Evolutionary conservation across 78 protist genomes (phyloP), one percentile per base, ranked within the genome.

Genomic region (Creolimax fragrantissima): DNA sequence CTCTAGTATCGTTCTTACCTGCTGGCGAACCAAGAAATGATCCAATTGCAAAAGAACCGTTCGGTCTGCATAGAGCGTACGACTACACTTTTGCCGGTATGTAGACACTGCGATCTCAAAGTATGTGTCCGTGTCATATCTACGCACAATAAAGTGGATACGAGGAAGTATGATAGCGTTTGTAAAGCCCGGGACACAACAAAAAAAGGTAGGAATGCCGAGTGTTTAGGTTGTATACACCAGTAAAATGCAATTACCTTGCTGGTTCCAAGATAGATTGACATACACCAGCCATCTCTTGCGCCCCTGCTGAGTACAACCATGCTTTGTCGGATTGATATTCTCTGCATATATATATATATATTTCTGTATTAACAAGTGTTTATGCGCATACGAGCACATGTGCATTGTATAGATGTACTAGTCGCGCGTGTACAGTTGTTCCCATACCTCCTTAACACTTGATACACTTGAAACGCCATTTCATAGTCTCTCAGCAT

Each of bases 401-500:
- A n/a, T n/a, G n/a, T n/a, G n/a, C n/a, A n/a, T 58, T 17, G 74
- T 58, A 58, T 58, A 58, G 74, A 58, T 24, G 11, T 24, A 58
- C 74, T 58, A 58, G 74, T 17, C 24, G 74, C 24, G 24, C 24
- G 74, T 58, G 39, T 58, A 58, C 74, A 17, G 39, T 32, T 58
- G 24, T 32, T 32, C 74, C 11, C 74, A 58, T 24, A 58, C 74
- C 74, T 58, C 74, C 74, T 17, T 58, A 58, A 24, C 74, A 58
- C 74, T 58, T 58, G 74, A 24, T 58, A 58, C 24, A 58, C 39
- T 32, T 24, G 11, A 17, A 24, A 58, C 74, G 93, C 93, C 35
- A 41, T 3, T n/a, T 42, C 88, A 88, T 92, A 92, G 93, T 92
- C 93, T 5, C 42, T 88, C 91, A 92, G 85, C 88, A 92, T 4